Conservation (phyloP, 371 early-diverging fungal genomes). For the Nematocida sp. region DNA sequence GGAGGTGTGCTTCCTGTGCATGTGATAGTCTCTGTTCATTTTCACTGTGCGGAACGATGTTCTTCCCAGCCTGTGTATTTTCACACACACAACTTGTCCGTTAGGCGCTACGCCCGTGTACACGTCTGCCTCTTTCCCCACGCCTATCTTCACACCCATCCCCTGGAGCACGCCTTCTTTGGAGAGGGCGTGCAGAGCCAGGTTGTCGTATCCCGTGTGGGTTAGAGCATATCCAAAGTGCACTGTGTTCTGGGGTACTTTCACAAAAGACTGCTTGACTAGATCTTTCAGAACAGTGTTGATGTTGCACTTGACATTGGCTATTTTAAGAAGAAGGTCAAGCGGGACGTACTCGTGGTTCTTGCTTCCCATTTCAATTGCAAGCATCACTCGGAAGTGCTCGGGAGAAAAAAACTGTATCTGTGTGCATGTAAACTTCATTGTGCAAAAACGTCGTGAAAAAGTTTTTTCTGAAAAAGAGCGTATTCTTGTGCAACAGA, state of each 20-base stretch:
- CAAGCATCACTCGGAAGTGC: constrained; percentile 57
- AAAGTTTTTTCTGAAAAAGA: constrained; percentile 36
- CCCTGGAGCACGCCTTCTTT: constrained; percentile 74
- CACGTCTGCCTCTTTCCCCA: constrained; percentile 87
- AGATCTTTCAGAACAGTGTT: constrained; percentile 54
- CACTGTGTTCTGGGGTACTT: constrained; percentile 13
- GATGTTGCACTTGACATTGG: constrained; percentile 51
- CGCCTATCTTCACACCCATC: constrained; percentile 95
- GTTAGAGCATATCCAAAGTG: constrained; percentile 79
- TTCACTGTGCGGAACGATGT: constrained; percentile 92
- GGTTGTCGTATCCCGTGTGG: constrained; percentile 95
- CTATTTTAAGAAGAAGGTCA: constrained; percentile 46
- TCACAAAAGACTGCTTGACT: constrained; percentile 55
- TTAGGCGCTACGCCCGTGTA: constrained; percentile 54
- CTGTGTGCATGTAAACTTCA: constrained; percentile 54
- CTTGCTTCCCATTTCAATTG: constrained; percentile 53
- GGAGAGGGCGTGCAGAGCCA: constrained; percentile 83
- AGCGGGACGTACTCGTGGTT: constrained; percentile 49
- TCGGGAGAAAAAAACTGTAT: constrained; percentile 54
- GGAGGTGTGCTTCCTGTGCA: constrained; percentile 62
- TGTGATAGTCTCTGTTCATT: constrained; percentile 83
- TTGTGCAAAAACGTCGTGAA: constrained; percentile 17
- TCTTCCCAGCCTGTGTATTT: constrained; percentile 74
- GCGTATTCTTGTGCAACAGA: constrained; percentile 10
- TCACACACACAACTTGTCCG: constrained; percentile 50